phyloP scores from a whole-genome alignment of 2,329 filamentous ascomycete species.

The Rutstroemia sp. region DNA sequence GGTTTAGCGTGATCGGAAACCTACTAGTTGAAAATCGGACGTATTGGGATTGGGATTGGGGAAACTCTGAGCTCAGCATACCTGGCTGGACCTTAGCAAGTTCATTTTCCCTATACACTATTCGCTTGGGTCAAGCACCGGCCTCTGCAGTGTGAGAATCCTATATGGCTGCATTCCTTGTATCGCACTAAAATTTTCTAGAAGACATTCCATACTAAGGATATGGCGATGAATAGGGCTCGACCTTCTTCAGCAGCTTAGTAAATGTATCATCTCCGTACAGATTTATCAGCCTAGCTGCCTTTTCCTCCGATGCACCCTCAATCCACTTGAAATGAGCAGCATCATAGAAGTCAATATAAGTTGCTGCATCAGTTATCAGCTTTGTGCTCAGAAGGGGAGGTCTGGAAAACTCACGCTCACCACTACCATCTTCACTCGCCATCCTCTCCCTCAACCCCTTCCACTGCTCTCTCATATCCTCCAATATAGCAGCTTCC shows the following conservation, averaged over 20 bases:
- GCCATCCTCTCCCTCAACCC: background rate
- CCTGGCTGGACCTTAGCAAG: no score
- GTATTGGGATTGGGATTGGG: no score
- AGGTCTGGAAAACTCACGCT: background rate
- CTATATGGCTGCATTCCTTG: no score
- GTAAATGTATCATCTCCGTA: constrained; percentile 19
- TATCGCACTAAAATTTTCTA: no score
- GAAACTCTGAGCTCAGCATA: no score
- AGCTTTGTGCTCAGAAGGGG: background rate
- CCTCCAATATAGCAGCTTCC: background rate
- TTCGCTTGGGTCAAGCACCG: no score
- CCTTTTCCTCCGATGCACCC: constrained; percentile 14
- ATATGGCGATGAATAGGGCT: background rate
- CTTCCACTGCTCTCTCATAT: background rate
- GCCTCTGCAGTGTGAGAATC: no score
- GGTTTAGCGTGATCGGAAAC: no score
- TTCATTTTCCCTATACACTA: no score
- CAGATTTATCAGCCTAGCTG: constrained; percentile 11
- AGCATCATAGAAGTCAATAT: background rate
- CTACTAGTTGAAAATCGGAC: no score
- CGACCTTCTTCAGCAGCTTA: constrained; percentile 20
- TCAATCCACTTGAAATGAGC: constrained; percentile 12
- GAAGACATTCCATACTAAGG: no score
- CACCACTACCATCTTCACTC: background rate
- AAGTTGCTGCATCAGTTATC: background rate